These are phyloP conservation scores for Globisporangium emineosum DNA, from an alignment of 352 stramenopile genomes.

Conservation along the genomic window DNA sequence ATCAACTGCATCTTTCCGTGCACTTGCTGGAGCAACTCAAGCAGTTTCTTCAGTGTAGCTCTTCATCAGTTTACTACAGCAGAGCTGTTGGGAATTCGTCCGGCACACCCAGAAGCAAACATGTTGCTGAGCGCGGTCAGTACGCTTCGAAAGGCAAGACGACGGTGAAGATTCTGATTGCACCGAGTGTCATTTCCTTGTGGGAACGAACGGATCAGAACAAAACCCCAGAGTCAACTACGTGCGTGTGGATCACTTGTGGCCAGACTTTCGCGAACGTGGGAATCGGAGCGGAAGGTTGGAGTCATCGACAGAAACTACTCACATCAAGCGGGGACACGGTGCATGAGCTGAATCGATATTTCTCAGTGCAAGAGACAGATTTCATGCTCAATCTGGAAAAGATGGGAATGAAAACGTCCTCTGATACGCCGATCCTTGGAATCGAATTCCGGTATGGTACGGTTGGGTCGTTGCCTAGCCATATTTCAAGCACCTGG, in stretches of 20 bases:
- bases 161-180: slow-evolving; percentile 62
- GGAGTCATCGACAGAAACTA: slow-evolving; percentile 16
- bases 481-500: slow-evolving; percentile 52
- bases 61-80: not conserved
- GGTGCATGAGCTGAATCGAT: slow-evolving; percentile 46
- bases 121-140: slow-evolving; percentile 4
- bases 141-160: slow-evolving; percentile 18
- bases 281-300: slow-evolving; percentile 29
- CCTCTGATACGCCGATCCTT: slow-evolving; percentile 32
- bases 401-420: slow-evolving; percentile 51
- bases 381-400: slow-evolving; percentile 67
- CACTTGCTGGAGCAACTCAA: slow-evolving; percentile 37
- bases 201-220: slow-evolving; percentile 30
- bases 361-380: slow-evolving; percentile 29
- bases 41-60: slow-evolving; percentile 22
- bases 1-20: slow-evolving; percentile 63
- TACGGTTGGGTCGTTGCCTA: slow-evolving; percentile 29
- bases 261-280: slow-evolving; percentile 67
- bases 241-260: slow-evolving; percentile 45
- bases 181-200: slow-evolving; percentile 58
- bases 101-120: not conserved
- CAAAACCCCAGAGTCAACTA: slow-evolving; percentile 10
- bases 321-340: slow-evolving; percentile 14
- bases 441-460: slow-evolving; percentile 39
- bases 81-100: not conserved